Conservation (phyloP, 2,329 filamentous ascomycete genomes). For the Neonectria neomacrospora region DNA sequence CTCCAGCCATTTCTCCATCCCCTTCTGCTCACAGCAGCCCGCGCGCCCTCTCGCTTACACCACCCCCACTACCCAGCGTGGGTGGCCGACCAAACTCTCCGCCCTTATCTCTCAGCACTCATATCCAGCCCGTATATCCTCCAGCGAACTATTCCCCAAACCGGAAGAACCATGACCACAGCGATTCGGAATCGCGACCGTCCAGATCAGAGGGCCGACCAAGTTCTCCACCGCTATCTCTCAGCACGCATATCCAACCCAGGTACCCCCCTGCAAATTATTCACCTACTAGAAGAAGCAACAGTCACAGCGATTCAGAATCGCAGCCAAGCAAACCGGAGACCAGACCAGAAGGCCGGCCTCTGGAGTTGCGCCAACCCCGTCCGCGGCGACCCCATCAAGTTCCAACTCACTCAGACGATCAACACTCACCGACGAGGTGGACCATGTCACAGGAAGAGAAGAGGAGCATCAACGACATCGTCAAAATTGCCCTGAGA, state of each 20-base stretch:
- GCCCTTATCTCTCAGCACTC: constrained; percentile 73
- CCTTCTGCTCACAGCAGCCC: constrained; percentile 74
- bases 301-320: constrained; percentile 35
- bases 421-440: constrained; percentile 73
- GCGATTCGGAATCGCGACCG: constrained; percentile 38
- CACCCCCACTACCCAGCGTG: constrained; percentile 70
- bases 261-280: constrained; percentile 80
- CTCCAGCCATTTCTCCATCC: constrained; percentile 72
- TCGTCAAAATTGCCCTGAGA: constrained; percentile 85
- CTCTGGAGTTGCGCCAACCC: constrained; percentile 63
- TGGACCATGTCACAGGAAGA: constrained; percentile 77
- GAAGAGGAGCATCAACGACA: constrained; percentile 88
- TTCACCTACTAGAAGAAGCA: constrained; percentile 59
- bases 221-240: constrained; percentile 71
- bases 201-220: constrained; percentile 46
- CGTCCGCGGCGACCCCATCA: constrained; percentile 60
- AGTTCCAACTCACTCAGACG: constrained; percentile 61
- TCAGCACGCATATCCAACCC: constrained; percentile 78
- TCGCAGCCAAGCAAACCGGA: constrained; percentile 31
- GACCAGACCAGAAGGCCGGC: constrained; percentile 45
- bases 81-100: constrained; percentile 71
- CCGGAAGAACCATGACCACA: constrained; percentile 31
- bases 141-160: constrained; percentile 79
- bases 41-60: constrained; percentile 73
- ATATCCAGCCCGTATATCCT: constrained; percentile 78